Evolutionary conservation across 2,329 filamentous ascomycete genomes (phyloP).

Genomic region (Tolypocladium tropicale): DNA sequence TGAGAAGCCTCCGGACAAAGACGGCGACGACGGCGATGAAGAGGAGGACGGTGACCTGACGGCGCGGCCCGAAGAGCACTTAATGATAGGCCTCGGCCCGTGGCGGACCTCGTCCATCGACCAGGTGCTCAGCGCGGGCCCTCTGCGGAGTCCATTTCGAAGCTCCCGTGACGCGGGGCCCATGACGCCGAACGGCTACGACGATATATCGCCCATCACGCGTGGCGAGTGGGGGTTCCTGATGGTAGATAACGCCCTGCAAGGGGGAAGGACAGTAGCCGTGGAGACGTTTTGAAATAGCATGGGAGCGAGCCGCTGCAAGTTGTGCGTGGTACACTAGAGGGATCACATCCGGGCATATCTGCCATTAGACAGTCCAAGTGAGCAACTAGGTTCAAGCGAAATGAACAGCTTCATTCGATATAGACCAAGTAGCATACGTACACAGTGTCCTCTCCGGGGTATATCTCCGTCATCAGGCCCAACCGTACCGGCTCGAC

Average conservation of each 20-base stretch:
- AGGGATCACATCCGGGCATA: neutral
- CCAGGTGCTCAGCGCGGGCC: constrained; percentile 25
- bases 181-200: constrained; percentile 47
- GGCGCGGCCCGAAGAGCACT: constrained; percentile 22
- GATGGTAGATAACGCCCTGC: constrained; percentile 37
- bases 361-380: neutral
- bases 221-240: constrained; percentile 53
- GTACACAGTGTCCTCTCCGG: neutral
- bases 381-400: neutral
- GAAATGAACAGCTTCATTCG: neutral
- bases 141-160: constrained; percentile 10
- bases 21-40: constrained; percentile 21
- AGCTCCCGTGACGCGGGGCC: constrained; percentile 28
- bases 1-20: constrained; percentile 1
- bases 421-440: neutral
- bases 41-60: constrained; percentile 26
- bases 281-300: constrained; percentile 44
- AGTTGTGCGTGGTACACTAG: too few species aligned
- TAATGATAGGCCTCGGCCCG: constrained; percentile 14
- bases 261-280: constrained; percentile 32
- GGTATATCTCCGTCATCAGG: constrained; percentile 1
- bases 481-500: constrained; percentile 75
- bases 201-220: constrained; percentile 53
- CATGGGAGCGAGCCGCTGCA: too few species aligned
- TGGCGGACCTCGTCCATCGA: constrained; percentile 31